These are phyloP conservation scores for Cynanchum wilfordii DNA, from an alignment of 257 asterid genomes.

Conservation along the genomic window DNA sequence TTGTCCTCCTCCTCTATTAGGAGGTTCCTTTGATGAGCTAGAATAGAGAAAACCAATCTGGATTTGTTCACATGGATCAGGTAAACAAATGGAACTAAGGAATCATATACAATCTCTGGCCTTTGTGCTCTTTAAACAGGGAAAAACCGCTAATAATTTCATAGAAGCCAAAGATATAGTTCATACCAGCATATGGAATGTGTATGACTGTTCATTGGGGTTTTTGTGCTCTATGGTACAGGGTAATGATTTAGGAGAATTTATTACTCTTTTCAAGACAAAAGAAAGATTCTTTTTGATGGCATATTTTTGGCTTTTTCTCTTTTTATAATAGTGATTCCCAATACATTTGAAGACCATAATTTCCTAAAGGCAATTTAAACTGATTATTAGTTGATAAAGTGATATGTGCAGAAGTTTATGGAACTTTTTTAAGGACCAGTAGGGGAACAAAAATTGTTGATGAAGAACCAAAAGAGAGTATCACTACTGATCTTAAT, in stretches of 20 bases:
- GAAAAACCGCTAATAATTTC: neutral
- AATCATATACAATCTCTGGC: neutral
- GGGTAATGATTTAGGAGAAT: neutral
- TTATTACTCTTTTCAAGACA: neutral
- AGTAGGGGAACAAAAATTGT: neutral
- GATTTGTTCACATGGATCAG: neutral
- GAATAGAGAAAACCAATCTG: neutral
- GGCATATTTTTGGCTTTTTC: neutral
- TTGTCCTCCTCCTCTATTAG: neutral
- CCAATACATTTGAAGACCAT: neutral
- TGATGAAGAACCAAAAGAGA: neutral
- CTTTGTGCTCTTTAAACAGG: neutral
- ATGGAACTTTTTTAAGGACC: neutral
- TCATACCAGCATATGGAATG: slow-evolving; percentile 1
- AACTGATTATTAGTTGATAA: neutral
- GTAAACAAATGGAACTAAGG: neutral
- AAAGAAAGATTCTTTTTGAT: neutral
- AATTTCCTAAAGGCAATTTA: neutral
- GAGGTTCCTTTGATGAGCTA: neutral
- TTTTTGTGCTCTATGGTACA: neutral
- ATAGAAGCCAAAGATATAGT: neutral
- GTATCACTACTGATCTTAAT: neutral
- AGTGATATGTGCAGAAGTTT: neutral
- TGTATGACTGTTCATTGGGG: neutral
- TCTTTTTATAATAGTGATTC: neutral